Evolutionary conservation across 73 alveolate genomes (phyloP), one percentile per base, ranked within the genome.

Genomic region (Paramecium tetraurelia): DNA sequence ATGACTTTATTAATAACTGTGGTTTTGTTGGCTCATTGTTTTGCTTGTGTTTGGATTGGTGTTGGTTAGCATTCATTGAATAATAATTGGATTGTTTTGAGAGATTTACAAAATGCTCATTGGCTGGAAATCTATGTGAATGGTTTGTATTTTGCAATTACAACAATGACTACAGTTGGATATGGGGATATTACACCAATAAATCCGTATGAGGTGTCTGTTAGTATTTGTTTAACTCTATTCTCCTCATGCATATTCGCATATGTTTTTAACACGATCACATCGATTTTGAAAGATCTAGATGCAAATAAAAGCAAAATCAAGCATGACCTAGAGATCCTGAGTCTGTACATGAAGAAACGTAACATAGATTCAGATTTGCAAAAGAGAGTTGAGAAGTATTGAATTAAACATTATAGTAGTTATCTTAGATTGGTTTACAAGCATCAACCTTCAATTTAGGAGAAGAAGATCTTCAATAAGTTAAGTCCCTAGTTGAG

Each of bases 91-190:
- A 85, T 85, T 3, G 38, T 33, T 24, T 21, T 11, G 7, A 53
- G 85, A 63, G 59, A 57, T 14, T 59, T 85, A 40, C 16, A 36
- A 3, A 29, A 85, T 58, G 9, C 68, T 11, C 24, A 58, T 59
- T 58, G 85, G 84, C 11, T 50, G 3, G 93, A 85, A 36, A 36
- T 85, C n/a, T 85, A 85, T 57, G 35, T 85, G 36, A 85, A 58
- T 85, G 93, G 89, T 10, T 58, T 85, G 8, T 85, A 85, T 24
- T 85, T 53, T 40, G 59, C 93, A 21, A 63, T 85, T 24, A 85
- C 93, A 2, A 85, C 93, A 11, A 58, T 85, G 85, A 63, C 85
- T 0, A 85, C 93, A 10, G 93, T 85, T 14, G 93, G 93, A 24
- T 85, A 58, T 38, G 93, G 93, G 5, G 93, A 85, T 21, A 85